Percentiles rank a stretch among this genome's conserved stretches.
Evolutionary conservation across 768 basidiomycete species (phyloP).

Genomic region (Amylocystis lapponica): DNA sequence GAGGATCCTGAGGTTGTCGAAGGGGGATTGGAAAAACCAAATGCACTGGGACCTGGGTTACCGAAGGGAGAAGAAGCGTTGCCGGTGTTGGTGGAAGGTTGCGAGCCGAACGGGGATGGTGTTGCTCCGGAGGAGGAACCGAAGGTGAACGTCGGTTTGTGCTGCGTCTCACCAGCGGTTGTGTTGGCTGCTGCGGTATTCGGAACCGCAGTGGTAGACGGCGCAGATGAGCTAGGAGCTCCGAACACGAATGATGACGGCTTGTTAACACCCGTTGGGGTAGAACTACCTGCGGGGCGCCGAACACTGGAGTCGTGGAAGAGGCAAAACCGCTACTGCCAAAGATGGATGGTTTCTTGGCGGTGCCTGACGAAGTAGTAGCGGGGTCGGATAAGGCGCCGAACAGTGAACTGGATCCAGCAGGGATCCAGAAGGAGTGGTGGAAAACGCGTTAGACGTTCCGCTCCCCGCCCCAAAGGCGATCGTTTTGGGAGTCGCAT

Average conservation of each 20-base stretch:
- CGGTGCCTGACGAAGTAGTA: too few relatives aligned
- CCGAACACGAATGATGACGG: constrained; percentile 14
- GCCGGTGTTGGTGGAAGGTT: too few relatives aligned
- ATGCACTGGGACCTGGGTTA: too few relatives aligned
- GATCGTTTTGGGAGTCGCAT: not conserved
- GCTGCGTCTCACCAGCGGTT: not conserved
- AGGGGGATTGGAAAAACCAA: too few relatives aligned
- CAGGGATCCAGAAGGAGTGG: not conserved
- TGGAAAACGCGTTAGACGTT: not conserved
- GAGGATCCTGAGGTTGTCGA: too few relatives aligned
- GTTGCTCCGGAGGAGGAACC: constrained; percentile 6
- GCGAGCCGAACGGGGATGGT: too few relatives aligned
- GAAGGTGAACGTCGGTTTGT: constrained; percentile 8
- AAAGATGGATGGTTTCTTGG: too few relatives aligned
- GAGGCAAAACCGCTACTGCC: too few relatives aligned
- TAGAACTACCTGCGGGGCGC: constrained; percentile 1
- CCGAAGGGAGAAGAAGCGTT: too few relatives aligned
- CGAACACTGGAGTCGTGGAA: not conserved
- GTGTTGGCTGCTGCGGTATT: not conserved
- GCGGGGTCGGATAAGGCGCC: too few relatives aligned
- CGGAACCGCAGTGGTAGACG: not conserved
- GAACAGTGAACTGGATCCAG: too few relatives aligned
- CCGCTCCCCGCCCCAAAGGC: not conserved
- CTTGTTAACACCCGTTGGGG: constrained; percentile 6
- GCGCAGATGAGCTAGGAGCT: not conserved